Evolutionary conservation across 2,329 filamentous ascomycete species (phyloP).

Genomic region (Trichocomaceae sp.): DNA sequence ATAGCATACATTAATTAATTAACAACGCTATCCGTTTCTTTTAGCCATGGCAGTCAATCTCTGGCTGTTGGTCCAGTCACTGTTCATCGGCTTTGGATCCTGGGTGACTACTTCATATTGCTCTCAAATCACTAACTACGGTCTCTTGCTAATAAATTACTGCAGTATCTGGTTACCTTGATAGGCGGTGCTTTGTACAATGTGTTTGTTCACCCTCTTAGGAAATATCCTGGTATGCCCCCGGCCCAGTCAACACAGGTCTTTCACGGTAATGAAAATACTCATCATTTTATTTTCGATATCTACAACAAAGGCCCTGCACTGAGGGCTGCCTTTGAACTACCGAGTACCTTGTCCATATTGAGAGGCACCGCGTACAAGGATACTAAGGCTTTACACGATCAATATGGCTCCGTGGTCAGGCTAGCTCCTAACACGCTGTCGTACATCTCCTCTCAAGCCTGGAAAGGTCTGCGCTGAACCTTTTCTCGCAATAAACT

Average conservation of each 20-base stretch:
- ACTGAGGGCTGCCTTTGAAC: neutral
- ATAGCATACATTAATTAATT: neutral
- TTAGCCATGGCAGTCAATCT: conserved; percentile 1
- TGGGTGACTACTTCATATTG: neutral
- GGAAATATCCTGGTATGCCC: conserved; percentile 7
- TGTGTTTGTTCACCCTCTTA: conserved; percentile 9
- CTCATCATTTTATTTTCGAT: neutral
- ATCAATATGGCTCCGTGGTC: conserved; percentile 7
- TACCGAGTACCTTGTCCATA: neutral
- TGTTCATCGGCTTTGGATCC: neutral
- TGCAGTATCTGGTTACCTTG: neutral
- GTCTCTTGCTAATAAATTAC: neutral
- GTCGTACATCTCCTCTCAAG: conserved; percentile 8
- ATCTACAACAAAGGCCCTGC: neutral
- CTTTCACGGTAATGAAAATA: neutral
- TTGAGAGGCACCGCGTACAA: conserved; percentile 5
- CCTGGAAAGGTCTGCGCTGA: conserved; percentile 9
- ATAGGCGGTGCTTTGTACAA: neutral
- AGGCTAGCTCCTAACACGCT: conserved; percentile 8
- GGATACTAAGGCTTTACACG: conserved; percentile 7
- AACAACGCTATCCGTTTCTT: neutral
- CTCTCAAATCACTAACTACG: neutral
- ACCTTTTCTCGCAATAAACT: neutral
- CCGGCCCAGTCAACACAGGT: neutral
- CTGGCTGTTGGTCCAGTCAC: neutral